Conservation (phyloP, 2,329 filamentous ascomycete genomes). For the Colletotrichum graminicola region DNA sequence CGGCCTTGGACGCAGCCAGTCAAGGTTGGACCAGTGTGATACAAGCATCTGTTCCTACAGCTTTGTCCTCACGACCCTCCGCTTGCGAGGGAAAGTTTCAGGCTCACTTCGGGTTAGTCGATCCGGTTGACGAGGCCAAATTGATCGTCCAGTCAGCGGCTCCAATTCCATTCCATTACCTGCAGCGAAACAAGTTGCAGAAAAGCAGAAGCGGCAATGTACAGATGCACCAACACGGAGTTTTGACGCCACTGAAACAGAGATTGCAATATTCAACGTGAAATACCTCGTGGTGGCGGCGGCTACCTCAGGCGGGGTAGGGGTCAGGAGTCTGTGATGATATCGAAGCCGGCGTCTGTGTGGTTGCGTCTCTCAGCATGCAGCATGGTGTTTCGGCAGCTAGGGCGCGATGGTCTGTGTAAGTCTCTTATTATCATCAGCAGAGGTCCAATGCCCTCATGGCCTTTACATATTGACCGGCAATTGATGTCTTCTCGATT, state of each 20-base stretch:
- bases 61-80: background rate
- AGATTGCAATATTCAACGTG: background rate
- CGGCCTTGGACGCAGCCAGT: background rate
- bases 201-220: slow-evolving; percentile 5
- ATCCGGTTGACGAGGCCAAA: background rate
- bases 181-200: background rate
- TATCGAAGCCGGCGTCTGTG: slow-evolving; percentile 18
- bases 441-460: background rate
- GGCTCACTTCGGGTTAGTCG: background rate
- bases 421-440: too few species aligned
- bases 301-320: background rate
- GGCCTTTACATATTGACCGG: background rate
- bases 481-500: background rate
- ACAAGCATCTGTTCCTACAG: background rate
- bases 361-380: slow-evolving; percentile 7
- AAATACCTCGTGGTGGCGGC: background rate
- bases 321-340: background rate
- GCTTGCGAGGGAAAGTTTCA: background rate
- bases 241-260: slow-evolving; percentile 9
- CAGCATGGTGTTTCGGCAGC: slow-evolving; percentile 20
- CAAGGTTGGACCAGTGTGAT: background rate
- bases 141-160: background rate
- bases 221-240: background rate
- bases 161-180: background rate
- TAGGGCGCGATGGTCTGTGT: slow-evolving; percentile 21